Evolutionary conservation across 2,329 filamentous ascomycete genomes (phyloP).

Genomic region (Pseudocercospora fijiensis): DNA sequence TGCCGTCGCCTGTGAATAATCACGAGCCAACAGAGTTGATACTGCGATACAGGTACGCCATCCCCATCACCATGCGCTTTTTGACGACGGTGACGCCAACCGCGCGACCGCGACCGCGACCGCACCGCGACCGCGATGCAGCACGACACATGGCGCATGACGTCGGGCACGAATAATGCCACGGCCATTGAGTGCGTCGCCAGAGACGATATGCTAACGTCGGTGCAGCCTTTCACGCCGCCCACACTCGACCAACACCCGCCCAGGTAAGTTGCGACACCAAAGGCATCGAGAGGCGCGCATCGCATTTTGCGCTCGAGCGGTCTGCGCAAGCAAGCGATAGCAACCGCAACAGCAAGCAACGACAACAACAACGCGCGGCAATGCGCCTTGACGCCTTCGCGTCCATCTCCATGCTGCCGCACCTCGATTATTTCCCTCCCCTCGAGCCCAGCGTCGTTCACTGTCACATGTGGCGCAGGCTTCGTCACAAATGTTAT

Average conservation of each 20-base stretch:
- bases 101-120: background rate
- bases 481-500: constrained; percentile 28
- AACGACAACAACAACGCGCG: background rate
- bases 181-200: constrained; percentile 13
- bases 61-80: constrained; percentile 7
- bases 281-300: background rate
- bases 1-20: constrained; percentile 11
- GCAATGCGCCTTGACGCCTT: background rate
- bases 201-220: constrained; percentile 16
- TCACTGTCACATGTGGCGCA: constrained; percentile 28
- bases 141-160: constrained; percentile 9
- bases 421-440: background rate
- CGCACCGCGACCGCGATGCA: background rate
- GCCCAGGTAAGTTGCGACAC: background rate
- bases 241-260: background rate
- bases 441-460: background rate
- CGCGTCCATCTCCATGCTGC: background rate
- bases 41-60: constrained; percentile 12
- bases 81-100: constrained; percentile 4
- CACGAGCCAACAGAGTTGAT: constrained; percentile 10
- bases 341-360: too few relatives aligned
- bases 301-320: background rate
- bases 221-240: constrained; percentile 2
- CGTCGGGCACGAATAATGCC: constrained; percentile 9
- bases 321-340: background rate